Conservation (phyloP, 1,284 basidiomycete species). For the Cyathus olla region DNA sequence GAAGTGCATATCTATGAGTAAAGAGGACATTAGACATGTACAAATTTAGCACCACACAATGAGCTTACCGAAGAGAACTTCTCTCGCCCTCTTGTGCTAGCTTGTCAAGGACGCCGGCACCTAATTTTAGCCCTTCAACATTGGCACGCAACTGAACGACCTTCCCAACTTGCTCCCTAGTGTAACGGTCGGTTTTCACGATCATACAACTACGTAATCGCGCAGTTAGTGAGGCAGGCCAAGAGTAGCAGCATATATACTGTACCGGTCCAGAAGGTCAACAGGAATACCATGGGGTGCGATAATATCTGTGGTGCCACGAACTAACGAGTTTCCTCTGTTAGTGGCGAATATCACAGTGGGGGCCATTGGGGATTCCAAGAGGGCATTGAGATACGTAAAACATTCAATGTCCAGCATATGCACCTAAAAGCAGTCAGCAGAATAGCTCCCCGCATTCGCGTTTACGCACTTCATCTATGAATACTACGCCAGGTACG, state of each 20-base stretch:
- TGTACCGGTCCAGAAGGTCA: conserved; percentile 91
- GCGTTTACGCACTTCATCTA: conserved; percentile 85
- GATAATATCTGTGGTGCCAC: conserved; percentile 93
- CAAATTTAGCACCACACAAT: no score
- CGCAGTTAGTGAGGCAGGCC: not conserved
- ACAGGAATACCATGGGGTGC: conserved; percentile 95
- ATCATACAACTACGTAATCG: conserved; percentile 84
- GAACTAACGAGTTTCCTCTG: conserved; percentile 90
- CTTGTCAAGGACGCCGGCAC: conserved; percentile 82
- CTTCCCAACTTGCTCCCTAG: conserved; percentile 86
- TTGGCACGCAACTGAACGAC: conserved; percentile 90
- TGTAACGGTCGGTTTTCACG: conserved; percentile 92
- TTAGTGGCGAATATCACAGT: conserved; percentile 98
- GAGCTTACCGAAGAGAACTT: conserved; percentile 81
- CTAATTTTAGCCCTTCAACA: conserved; percentile 88
- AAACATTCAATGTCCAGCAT: conserved; percentile 99
- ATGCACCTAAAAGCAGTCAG: conserved; percentile 78
- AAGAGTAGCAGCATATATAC: not conserved
- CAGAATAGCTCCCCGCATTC: not conserved
- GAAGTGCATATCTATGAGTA: conserved; percentile 83
- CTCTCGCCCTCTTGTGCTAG: conserved; percentile 88
- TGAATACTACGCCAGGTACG: conserved; percentile 97
- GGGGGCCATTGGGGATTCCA: conserved; percentile 97
- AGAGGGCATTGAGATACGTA: conserved; percentile 96
- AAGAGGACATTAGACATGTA: no score